Evolutionary conservation across 2,329 filamentous ascomycete species (phyloP).

Genomic region (Alternaria infectoria): DNA sequence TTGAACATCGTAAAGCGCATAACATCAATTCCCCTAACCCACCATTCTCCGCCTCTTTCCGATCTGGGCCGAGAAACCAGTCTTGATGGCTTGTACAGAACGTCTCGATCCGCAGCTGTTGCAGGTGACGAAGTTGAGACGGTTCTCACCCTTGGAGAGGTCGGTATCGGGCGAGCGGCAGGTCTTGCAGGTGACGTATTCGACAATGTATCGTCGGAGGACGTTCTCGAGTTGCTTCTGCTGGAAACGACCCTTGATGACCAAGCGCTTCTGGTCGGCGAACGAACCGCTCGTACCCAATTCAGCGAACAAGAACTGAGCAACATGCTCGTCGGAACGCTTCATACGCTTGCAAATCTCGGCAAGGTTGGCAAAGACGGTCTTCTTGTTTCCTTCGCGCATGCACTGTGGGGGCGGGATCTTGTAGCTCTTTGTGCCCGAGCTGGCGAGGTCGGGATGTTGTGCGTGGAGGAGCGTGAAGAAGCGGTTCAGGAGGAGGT

Average conservation of each 20-base stretch:
- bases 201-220: constrained; percentile 91
- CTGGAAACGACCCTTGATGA: constrained; percentile 99
- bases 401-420: constrained; percentile 98
- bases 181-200: constrained; percentile 99
- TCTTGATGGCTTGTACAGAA: constrained; percentile 97
- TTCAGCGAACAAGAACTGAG: constrained; percentile 95
- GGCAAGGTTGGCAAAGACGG: constrained; percentile 98
- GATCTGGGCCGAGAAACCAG: constrained; percentile 99
- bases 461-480: constrained; percentile 93
- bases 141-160: constrained; percentile 99
- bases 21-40: constrained; percentile 62
- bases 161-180: constrained; percentile 60
- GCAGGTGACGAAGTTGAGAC: constrained; percentile 98
- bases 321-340: constrained; percentile 96
- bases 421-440: constrained; percentile 94
- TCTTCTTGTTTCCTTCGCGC: constrained; percentile 98
- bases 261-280: constrained; percentile 82
- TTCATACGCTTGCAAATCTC: constrained; percentile 99
- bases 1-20: constrained; percentile 28
- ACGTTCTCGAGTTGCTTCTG: constrained; percentile 99
- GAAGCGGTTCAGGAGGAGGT: constrained; percentile 86
- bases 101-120: constrained; percentile 73
- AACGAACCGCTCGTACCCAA: constrained; percentile 96
- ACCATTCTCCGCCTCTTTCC: constrained; percentile 97
- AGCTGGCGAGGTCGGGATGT: constrained; percentile 93